Percentiles rank a stretch among this genome's conserved stretches.
phyloP scores from a whole-genome alignment of 768 basidiomycete genomes.

The Phlebiopsis gigantea region DNA sequence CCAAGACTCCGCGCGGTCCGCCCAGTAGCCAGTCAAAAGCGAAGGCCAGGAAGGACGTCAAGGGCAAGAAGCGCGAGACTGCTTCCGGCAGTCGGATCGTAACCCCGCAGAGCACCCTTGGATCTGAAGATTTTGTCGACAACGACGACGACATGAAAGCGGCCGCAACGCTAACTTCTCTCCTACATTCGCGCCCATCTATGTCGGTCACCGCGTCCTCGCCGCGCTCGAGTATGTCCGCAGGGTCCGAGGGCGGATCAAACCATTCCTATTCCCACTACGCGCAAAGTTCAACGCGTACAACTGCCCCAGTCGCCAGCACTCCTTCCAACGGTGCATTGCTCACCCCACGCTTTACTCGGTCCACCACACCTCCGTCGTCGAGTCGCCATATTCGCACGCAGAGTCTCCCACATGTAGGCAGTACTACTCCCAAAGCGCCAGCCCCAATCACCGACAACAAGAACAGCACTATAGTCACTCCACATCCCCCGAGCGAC shows the following conservation, averaged over 20 bases:
- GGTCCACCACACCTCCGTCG: constrained; percentile 33
- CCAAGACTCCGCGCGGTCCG: constrained; percentile 18
- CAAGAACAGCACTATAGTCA: constrained; percentile 18
- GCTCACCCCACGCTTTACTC: constrained; percentile 23
- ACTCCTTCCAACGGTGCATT: constrained; percentile 35
- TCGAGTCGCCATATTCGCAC: constrained; percentile 15
- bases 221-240: constrained; percentile 65
- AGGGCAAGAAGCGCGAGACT: constrained; percentile 18
- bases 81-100: constrained; percentile 13
- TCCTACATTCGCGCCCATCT: constrained; percentile 60
- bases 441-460: constrained; percentile 12
- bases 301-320: constrained; percentile 34
- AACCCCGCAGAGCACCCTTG: constrained; percentile 14
- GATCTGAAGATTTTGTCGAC: constrained; percentile 10
- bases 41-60: constrained; percentile 16
- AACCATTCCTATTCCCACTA: constrained; percentile 58
- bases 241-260: constrained; percentile 63
- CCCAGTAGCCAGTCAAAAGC: constrained; percentile 16
- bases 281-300: constrained; percentile 62
- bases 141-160: constrained; percentile 67
- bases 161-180: constrained; percentile 71
- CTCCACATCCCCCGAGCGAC: constrained; percentile 54
- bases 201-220: constrained; percentile 54
- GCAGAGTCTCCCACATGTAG: constrained; percentile 15
- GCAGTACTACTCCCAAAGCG: constrained; percentile 23